Percentiles rank a stretch among this genome's conserved stretches.
Evolutionary conservation across 129 eudicot genomes (phyloP).

Genomic region (Centrapalus pauciflorus): DNA sequence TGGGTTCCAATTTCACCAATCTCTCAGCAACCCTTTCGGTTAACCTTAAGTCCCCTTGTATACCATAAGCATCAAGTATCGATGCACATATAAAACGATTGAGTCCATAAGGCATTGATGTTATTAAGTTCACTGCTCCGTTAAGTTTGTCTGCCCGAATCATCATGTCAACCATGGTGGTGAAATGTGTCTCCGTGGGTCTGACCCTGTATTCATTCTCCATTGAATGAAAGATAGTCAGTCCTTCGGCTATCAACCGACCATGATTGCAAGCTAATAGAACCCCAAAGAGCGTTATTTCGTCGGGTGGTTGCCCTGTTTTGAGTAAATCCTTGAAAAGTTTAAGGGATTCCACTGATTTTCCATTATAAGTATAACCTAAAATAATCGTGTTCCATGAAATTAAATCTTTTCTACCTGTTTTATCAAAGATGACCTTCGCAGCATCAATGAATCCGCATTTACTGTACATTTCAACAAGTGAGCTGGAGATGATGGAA

Average conservation of each 20-base stretch:
- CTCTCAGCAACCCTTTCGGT: conserved; percentile 46
- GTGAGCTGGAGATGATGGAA: conserved; percentile 55
- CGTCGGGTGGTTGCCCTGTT: conserved; percentile 55
- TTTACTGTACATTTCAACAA: conserved; percentile 72
- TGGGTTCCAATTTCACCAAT: conserved; percentile 51
- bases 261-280: conserved; percentile 65
- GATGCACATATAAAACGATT: conserved; percentile 40
- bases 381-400: conserved; percentile 80
- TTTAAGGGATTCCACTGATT: conserved; percentile 38
- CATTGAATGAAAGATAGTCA: conserved; percentile 44
- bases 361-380: conserved; percentile 58
- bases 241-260: conserved; percentile 43
- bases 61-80: conserved; percentile 42
- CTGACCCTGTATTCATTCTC: conserved; percentile 34
- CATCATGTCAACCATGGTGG: conserved; percentile 47
- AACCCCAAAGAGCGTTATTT: conserved; percentile 50
- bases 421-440: conserved; percentile 32
- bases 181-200: conserved; percentile 49
- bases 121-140: conserved; percentile 41
- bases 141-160: conserved; percentile 46
- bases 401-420: conserved; percentile 51
- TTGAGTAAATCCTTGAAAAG: conserved; percentile 43
- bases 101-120: conserved; percentile 38
- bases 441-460: conserved; percentile 49
- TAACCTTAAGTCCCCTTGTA: conserved; percentile 38